Base-by-base conservation (phyloP, 1,139 yeast genomes). In the Eremothecium sinecaudum region DNA sequence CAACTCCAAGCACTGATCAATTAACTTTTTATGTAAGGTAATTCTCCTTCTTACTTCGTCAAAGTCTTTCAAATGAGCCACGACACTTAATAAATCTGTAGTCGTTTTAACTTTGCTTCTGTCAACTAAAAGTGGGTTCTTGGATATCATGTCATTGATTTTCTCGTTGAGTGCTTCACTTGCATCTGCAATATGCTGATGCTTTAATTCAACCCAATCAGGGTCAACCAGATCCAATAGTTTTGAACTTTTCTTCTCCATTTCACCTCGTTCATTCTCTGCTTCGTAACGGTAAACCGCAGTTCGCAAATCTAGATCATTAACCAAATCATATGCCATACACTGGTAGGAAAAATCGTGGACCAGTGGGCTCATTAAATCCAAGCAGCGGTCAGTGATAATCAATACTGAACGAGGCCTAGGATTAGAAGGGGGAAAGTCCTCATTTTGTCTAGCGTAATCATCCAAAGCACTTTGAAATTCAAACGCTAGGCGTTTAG, bases 271-370 rank as follows among this genome's bases (percentile, higher is more conserved):
- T 50, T 75, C 83, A 47, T 68, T 74, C 47, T 78, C 82, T 4
- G 75, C 70, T 29, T 64, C 54, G 51, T 80, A 86, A 27, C 59
- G 64, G 55, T 75, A 82, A n/a, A 55, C 53, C 43, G 63, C 67
- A 16, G 64, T 64, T 34, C 61, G 63, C n/a, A 65, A 61, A 18
- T 73, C 71, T 17, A 56, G 43, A 45, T 71, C 74, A 3, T 46
- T 43, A 3, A 51, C 50, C 8, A 58, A 58, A 56, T 90, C 98
- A 64, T 79, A 78, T 11, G 90, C 81, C 83, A 87, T 79, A 5
- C 96, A 90, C 58, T 90, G 94, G 57, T 86, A 92, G n/a, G 80
- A 74, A 58, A 87, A 84, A 54, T 86, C 95, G 57, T 90, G 98
- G 36, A 87, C 59, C 32, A 92, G 56, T 0, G 97, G 95, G 3